These are phyloP conservation scores for Porphyrellus cyaneotinctus DNA, from an alignment of 768 basidiomycete species.

Conservation along the genomic window DNA sequence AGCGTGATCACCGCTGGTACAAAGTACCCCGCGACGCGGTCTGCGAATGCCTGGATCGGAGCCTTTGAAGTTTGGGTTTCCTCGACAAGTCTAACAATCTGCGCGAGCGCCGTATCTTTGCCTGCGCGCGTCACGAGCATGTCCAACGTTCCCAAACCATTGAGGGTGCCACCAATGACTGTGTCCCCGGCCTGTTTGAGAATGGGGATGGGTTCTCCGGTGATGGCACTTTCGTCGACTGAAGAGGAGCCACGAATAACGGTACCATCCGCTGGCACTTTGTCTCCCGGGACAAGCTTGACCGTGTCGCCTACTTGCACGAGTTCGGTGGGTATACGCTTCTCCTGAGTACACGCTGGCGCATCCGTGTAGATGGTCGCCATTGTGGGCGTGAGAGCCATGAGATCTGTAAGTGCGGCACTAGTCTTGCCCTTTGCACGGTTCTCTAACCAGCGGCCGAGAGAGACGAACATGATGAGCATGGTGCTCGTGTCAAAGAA, in stretches of 20 bases:
- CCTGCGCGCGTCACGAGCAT: constrained; percentile 95
- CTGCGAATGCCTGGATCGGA: constrained; percentile 96
- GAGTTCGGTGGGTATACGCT: constrained; percentile 89
- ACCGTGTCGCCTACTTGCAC: constrained; percentile 91
- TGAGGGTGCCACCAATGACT: constrained; percentile 96
- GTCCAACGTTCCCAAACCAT: constrained; percentile 95
- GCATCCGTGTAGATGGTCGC: constrained; percentile 92
- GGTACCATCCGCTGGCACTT: constrained; percentile 92
- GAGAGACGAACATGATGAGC: constrained; percentile 95
- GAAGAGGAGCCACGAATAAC: constrained; percentile 83
- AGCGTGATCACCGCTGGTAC: constrained; percentile 89
- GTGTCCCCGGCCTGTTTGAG: constrained; percentile 77
- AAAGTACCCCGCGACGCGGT: constrained; percentile 91
- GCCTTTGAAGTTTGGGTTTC: constrained; percentile 98
- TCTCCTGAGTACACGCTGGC: constrained; percentile 75
- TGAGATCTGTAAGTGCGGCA: constrained; percentile 92
- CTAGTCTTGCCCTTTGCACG: constrained; percentile 96
- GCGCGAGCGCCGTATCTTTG: constrained; percentile 91
- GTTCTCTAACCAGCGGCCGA: constrained; percentile 95
- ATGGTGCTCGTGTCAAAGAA: constrained; percentile 99
- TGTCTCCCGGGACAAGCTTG: constrained; percentile 95
- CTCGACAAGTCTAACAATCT: constrained; percentile 95
- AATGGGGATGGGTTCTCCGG: constrained; percentile 89
- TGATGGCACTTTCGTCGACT: constrained; percentile 94
- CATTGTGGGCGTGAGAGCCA: constrained; percentile 93